Evolutionary conservation across 345 rosid species (phyloP), one percentile per base, ranked within the genome.

Genomic region (Salix arbutifolia): DNA sequence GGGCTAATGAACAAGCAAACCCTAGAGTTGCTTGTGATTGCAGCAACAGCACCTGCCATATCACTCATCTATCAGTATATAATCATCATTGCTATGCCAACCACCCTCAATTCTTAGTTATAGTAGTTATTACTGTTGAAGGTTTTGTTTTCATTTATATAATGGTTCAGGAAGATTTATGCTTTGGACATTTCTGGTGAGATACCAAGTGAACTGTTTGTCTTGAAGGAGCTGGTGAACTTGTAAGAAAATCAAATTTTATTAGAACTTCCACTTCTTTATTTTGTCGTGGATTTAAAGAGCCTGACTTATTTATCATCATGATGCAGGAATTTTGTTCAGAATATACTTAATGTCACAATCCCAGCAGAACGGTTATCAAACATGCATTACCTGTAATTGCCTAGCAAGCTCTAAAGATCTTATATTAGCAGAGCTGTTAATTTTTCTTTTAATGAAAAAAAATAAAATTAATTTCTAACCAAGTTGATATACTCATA

Each of bases 381-480:
- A 3, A 78, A 89, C 8, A 76, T 89, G 89, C 83, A 87, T 40
- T 81, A 86, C 83, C 89, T 89, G 92, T 89, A 87, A 87, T 58
- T 79, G 31, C 67, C 53, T 35, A 42, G 9, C 21, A 64, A 68
- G 28, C 35, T 73, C 80, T 35, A 28, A 9, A 14, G 26, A 23
- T 68, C 8, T 48, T 69, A 53, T 4, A n/a, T 67, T 21, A 31
- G 17, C 56, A 40, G 28, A 44, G 58, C 69, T 42, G 68, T 26
- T 65, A 25, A 38, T 8, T 42, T 4, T 62, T 16, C 48, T 46
- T 26, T 33, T 21, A 8, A 61, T 61, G 31, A 61, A n/a, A 52
- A 42, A 42, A 40, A 42, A 40, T 31, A 33, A 31, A 69, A 1
- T 11, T 10, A 7, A 33, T 0, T 4, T 68, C 30, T 78, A 31